Base-by-base conservation (phyloP, 1,139 yeast genomes). In the Scheffersomyces parashehatae region DNA sequence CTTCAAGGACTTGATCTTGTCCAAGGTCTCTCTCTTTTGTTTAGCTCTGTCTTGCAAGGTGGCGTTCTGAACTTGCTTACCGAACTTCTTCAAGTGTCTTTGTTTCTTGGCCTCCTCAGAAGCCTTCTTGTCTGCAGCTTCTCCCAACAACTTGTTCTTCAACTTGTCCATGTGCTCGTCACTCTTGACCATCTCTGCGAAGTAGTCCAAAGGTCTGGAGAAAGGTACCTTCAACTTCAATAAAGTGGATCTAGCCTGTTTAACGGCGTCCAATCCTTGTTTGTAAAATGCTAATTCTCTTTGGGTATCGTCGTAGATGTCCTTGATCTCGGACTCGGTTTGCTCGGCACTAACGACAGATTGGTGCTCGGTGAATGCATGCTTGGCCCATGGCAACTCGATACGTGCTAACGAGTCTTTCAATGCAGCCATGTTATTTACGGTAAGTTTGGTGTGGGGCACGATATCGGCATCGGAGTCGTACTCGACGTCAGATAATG, bases 141-240 rank as follows among this genome's bases (percentile, higher is more conserved):
- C 97, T 49, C 82, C 79, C 37, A 90, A 75, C 56, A 93, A 77
- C 67, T 88, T 89, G 61, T 75, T 74, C 76, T 89, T 90, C 59
- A 93, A 78, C 68, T 83, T 88, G 61, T 90, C 97, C 99, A 93
- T 93, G 67, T 93, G 99, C 65, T 90, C 97, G 65, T 93, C 99
- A 48, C 91, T 85, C 73, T 93, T 93, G 50, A 90, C 88, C 99
- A 93, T 93, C 68, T 93, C 99, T 9, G 99, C 99, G 70, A 93
- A 93, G 66, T 88, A 93, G 65, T 93, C 99, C 58, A 82, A 72
- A 28, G 99, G 99, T 65, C 99, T 82, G 33, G 95, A 77, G 65
- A 93, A 93, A 46, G 97, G 93, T 20, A 90, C 83, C 60, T 85
- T 84, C 54, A 84, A 75, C 62, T 81, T 81, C 45, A 76, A 64